Evolutionary conservation across 768 basidiomycete genomes (phyloP), one percentile per base, ranked within the genome.

Genomic region (Pulveroboletus sp.): DNA sequence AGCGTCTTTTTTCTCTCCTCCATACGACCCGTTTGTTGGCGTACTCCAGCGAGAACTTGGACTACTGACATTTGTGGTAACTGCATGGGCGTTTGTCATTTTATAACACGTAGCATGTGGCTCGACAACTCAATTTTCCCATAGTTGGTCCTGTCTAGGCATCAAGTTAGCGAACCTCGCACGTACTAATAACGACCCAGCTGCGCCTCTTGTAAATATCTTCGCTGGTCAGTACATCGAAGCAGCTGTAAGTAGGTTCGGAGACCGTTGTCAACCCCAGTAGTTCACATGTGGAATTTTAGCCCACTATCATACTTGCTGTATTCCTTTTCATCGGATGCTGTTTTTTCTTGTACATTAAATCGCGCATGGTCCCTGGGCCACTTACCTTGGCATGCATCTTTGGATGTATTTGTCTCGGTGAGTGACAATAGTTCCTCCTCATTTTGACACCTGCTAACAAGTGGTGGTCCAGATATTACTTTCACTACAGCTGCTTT

Each of bases 1-100:
- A 86, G 86, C 79, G 4, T 69, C 81, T 0, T 78, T 88, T 54
- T 56, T 89, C 4, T 83, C 83, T 4, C 83, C 87, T 1, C 85
- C 87, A 1, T 70, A 60, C 18, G 85, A 85, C 47, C 82, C 84
- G 1, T 86, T 88, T 57, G 68, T 84, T n/a, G 71, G 76, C 5
- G 82, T 84, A 4, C 60, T 86, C 13, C 86, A 88, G 59, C 80
- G 84, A 2, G 84, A 88, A 58, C 39, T 78, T 8, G 69, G 78
- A 6, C 77, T 83, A 32, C 51, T 86, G 6, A 17, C 72, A 1
- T 79, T 82, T 40, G 75, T 75, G 0, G 55, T 69, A 2, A 17
- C 72, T 8, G 72, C 74, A 26, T 88, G 83, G 84, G 84, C 77
- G 84, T 84, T 54, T 62, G 81, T 76, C n/a, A 15, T 30, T 48